Percentiles rank a stretch among this genome's conserved stretches.
These are phyloP conservation scores for Dryas drummondii DNA, from an alignment of 306 rosid genomes.

Conservation along the genomic window DNA sequence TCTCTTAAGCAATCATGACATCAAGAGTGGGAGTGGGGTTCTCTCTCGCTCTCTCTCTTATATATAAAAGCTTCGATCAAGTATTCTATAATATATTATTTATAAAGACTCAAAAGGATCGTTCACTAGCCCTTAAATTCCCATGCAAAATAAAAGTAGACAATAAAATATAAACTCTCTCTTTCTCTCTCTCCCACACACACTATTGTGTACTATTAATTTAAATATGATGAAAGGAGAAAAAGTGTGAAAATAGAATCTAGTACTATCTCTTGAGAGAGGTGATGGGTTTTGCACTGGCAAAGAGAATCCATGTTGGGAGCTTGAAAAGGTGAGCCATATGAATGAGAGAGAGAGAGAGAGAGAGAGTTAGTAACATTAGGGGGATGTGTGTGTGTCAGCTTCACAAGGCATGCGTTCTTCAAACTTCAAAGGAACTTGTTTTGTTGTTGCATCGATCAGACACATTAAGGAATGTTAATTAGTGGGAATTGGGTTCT, in stretches of 20 bases:
- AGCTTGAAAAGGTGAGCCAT: constrained; percentile 83
- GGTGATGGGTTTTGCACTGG: constrained; percentile 64
- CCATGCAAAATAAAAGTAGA: constrained; percentile 47
- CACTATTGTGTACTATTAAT: not conserved
- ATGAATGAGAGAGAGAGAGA: constrained; percentile 19
- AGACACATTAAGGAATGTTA: constrained; percentile 10
- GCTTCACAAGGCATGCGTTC: constrained; percentile 58
- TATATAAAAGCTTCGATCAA: constrained; percentile 29
- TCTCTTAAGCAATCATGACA: constrained; percentile 56
- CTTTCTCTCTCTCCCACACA: not conserved
- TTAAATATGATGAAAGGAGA: constrained; percentile 44
- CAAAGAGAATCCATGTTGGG: constrained; percentile 80
- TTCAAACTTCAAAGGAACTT: constrained; percentile 46
- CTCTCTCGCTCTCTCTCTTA: not conserved
- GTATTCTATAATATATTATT: too few relatives aligned
- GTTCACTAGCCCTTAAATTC: constrained; percentile 31
- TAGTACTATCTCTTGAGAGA: constrained; percentile 74
- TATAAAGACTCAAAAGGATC: constrained; percentile 29
- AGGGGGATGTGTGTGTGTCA: constrained; percentile 42
- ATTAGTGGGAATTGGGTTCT: constrained; percentile 27
- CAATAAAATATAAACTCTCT: not conserved
- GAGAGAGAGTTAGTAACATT: not conserved
- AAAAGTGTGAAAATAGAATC: constrained; percentile 65
- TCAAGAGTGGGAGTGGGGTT: constrained; percentile 57
- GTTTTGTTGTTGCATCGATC: constrained; percentile 23